Evolutionary conservation across 805 yeast genomes (phyloP), one percentile per base, ranked within the genome.

Genomic region (Alloascoidea hylecoeti): DNA sequence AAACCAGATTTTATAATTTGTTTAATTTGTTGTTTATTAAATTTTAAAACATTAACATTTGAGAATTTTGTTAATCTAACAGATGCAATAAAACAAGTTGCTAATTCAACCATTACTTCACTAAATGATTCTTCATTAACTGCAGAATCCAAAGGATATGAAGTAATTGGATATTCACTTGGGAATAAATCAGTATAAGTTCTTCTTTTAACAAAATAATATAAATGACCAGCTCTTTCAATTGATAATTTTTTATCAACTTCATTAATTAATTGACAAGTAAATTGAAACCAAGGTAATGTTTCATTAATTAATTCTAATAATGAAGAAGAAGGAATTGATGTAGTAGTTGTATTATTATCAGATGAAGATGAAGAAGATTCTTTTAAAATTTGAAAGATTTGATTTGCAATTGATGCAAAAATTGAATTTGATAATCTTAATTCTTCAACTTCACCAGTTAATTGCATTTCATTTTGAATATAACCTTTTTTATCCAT

Each of bases 71-170:
- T 46, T 39, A 53, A 36, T 35, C 50, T 41, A 34, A 49, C 45
- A 28, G 51, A 37, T 23, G 30, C 30, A n/a, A 23, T 23, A 23
- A 23, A 23, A n/a, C 80, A 60, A 13, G 78, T 67, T 4, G 78
- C 63, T 36, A 83, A 52, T 51, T 85, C 96, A 33, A 81, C 59
- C 39, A 84, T 58, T 2, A 79, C 63, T 51, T 85, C 96, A 17
- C 76, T 83, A 40, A 80, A 63, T 1, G 66, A 60, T 44, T 75
- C 81, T 43, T 78, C 82, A 44, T 74, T 72, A 15, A 82, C 80
- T 34, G 76, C 63, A 0, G 94, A 78, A 50, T 85, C 95, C 45
- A 81, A 70, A 0, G 88, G 73, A 18, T 64, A 49, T 34, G 73
- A 77, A 36, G 58, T 57, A 49, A 78, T 77, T 14, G 94, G 95